Evolutionary conservation across 495 filamentous ascomycete genomes (phyloP).

Genomic region (Mytilinidion resinicola): DNA sequence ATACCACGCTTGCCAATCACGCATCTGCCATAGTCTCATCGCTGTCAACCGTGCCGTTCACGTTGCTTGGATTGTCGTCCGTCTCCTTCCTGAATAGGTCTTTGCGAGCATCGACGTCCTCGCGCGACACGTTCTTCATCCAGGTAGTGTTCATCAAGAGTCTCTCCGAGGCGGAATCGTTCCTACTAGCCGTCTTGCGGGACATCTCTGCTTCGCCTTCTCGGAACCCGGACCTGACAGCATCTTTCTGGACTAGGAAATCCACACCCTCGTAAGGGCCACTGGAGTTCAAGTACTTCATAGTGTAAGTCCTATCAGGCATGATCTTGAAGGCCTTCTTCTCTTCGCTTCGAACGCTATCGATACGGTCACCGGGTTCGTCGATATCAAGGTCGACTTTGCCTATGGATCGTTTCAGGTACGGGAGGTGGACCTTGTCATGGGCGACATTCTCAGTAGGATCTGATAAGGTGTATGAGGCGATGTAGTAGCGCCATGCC

Average conservation of each 20-base stretch:
- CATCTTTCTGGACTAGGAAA: constrained; percentile 15
- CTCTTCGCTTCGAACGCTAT: constrained; percentile 12
- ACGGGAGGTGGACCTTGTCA: constrained; percentile 57
- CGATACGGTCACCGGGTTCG: constrained; percentile 24
- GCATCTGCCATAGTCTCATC: constrained; percentile 17
- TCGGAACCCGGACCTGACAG: constrained; percentile 2
- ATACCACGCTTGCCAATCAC: not conserved
- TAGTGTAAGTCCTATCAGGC: constrained; percentile 1
- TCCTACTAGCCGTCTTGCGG: constrained; percentile 36
- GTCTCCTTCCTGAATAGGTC: constrained; percentile 44
- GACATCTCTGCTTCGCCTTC: constrained; percentile 35
- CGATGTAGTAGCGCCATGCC: constrained; percentile 89
- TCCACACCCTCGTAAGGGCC: constrained; percentile 8
- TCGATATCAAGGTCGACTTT: constrained; percentile 43
- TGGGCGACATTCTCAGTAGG: constrained; percentile 78
- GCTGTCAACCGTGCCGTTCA: constrained; percentile 8
- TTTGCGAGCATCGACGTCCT: constrained; percentile 64
- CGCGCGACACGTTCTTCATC: constrained; percentile 65
- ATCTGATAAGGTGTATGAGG: constrained; percentile 78
- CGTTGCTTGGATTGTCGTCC: not conserved
- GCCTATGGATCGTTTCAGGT: constrained; percentile 68
- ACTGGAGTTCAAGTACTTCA: constrained; percentile 18
- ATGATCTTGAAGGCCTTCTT: constrained; percentile 16
- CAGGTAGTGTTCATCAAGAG: constrained; percentile 68
- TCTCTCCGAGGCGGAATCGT: constrained; percentile 60